These are phyloP conservation scores for Colletotrichum trifolii DNA, from an alignment of 2,329 filamentous ascomycete genomes.

Conservation along the genomic window DNA sequence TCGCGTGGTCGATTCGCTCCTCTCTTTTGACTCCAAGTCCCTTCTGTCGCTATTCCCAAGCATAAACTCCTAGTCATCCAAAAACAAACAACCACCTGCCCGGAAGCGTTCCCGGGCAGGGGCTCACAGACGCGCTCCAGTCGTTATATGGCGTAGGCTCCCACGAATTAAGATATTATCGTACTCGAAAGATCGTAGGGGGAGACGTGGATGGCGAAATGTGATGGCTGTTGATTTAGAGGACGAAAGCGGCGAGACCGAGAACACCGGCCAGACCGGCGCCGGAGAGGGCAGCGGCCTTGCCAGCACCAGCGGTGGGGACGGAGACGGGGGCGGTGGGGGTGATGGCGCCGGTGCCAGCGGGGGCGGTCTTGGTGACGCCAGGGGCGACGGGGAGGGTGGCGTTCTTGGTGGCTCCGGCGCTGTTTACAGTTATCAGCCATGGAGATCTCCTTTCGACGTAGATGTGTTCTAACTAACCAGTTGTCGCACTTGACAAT, in stretches of 20 bases:
- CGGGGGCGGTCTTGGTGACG: slow-evolving; percentile 43
- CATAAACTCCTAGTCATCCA: slow-evolving; percentile 33
- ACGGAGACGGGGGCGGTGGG: slow-evolving; percentile 47
- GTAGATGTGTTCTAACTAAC: slow-evolving; percentile 45
- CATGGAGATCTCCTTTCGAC: neutral
- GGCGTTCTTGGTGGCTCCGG: slow-evolving; percentile 36
- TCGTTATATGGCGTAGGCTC: slow-evolving; percentile 51
- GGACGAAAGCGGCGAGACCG: slow-evolving; percentile 67
- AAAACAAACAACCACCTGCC: slow-evolving; percentile 42
- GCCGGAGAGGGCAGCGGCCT: slow-evolving; percentile 66
- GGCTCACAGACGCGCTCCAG: slow-evolving; percentile 48
- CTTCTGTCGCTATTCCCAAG: slow-evolving; percentile 37
- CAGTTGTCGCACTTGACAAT: slow-evolving; percentile 65
- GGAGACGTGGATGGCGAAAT: slow-evolving; percentile 48
- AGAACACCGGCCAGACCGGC: slow-evolving; percentile 70
- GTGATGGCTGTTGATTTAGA: slow-evolving; percentile 61
- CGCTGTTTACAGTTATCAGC: slow-evolving; percentile 24
- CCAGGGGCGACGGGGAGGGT: slow-evolving; percentile 43
- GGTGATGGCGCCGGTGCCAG: slow-evolving; percentile 44
- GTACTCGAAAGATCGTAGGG: slow-evolving; percentile 54
- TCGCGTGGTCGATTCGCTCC: slow-evolving; percentile 45
- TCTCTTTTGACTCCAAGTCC: slow-evolving; percentile 44
- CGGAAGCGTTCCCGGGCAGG: slow-evolving; percentile 18
- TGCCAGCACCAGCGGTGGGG: slow-evolving; percentile 67
- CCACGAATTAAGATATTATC: slow-evolving; percentile 54